Conservation (phyloP, 202 grass and related monocot species). For the Dendrocalamus latiflorus region DNA sequence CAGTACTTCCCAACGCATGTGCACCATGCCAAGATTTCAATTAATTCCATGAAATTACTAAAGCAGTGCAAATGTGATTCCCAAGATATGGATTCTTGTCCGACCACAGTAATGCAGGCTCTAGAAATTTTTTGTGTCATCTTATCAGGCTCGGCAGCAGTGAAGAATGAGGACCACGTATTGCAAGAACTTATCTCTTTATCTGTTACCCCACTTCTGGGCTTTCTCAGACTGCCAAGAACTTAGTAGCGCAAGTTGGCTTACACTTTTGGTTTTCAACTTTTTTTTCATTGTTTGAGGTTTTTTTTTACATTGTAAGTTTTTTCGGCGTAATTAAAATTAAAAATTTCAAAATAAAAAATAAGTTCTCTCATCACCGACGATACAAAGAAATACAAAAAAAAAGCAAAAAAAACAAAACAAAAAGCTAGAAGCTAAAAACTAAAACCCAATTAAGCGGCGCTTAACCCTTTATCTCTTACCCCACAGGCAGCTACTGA, state of each 20-base stretch:
- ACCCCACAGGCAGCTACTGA: constrained; percentile 11
- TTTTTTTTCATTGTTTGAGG: too few relatives aligned
- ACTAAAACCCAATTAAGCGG: too few relatives aligned
- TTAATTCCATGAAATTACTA: constrained; percentile 7
- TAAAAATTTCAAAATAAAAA: too few relatives aligned
- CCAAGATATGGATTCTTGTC: not conserved
- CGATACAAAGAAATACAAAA: too few relatives aligned
- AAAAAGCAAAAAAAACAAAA: too few relatives aligned
- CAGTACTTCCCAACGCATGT: not conserved
- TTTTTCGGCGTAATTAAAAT: too few relatives aligned
- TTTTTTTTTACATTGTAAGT: too few relatives aligned
- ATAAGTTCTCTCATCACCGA: too few relatives aligned
- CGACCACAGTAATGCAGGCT: not conserved
- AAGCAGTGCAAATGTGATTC: not conserved
- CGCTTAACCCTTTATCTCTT: not conserved
- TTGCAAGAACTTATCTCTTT: constrained; percentile 3
- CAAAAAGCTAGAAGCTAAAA: too few relatives aligned
- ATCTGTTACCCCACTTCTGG: constrained; percentile 13
- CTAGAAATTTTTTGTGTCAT: not conserved
- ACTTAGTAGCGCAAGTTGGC: not conserved
- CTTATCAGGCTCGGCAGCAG: not conserved
- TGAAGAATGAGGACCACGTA: not conserved
- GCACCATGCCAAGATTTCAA: constrained; percentile 3
- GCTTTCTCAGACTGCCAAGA: constrained; percentile 17
- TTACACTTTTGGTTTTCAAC: too few relatives aligned